Evolutionary conservation across 371 early-diverging fungal genomes (phyloP).

Genomic region (Rhizomucor miehei): DNA sequence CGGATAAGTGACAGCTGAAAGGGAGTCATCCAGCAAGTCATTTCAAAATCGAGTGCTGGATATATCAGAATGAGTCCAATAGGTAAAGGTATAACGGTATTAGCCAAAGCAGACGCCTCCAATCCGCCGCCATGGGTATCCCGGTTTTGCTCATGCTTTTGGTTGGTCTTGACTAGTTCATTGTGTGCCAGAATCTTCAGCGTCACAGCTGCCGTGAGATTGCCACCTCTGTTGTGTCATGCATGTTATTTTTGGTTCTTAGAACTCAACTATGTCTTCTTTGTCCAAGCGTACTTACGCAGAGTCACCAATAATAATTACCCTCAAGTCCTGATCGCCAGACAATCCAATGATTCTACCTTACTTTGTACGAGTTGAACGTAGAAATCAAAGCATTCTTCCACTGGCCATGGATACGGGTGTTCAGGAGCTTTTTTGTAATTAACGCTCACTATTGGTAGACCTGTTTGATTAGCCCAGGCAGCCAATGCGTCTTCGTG

Average conservation of each 20-base stretch:
- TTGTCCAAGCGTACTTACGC: conserved; percentile 62
- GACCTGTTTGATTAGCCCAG: conserved; percentile 66
- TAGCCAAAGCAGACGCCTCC: conserved; percentile 24
- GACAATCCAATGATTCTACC: conserved; percentile 62
- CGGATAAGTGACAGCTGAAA: conserved; percentile 56
- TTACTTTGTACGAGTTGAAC: conserved; percentile 58
- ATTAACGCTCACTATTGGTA: conserved; percentile 80
- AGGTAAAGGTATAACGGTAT: conserved; percentile 23
- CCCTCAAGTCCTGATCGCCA: conserved; percentile 51
- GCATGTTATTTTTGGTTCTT: too few relatives aligned
- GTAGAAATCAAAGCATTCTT: conserved; percentile 94
- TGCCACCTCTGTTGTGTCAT: conserved; percentile 59
- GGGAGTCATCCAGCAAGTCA: conserved; percentile 87
- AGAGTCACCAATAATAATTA: conserved; percentile 89
- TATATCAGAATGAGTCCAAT: conserved; percentile 84
- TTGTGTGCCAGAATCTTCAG: conserved; percentile 65
- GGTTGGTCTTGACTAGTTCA: conserved; percentile 13
- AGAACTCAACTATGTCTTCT: background rate
- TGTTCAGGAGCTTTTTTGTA: conserved; percentile 95
- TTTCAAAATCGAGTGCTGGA: conserved; percentile 86
- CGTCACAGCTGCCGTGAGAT: conserved; percentile 66
- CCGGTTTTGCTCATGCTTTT: background rate
- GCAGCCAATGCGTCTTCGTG: conserved; percentile 70
- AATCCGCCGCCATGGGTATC: conserved; percentile 12
- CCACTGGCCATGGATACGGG: conserved; percentile 90